Percentiles rank a stretch among this genome's conserved stretches.
Conservation (phyloP, 768 basidiomycete species). For the Coprinopsis strossmayeri region DNA sequence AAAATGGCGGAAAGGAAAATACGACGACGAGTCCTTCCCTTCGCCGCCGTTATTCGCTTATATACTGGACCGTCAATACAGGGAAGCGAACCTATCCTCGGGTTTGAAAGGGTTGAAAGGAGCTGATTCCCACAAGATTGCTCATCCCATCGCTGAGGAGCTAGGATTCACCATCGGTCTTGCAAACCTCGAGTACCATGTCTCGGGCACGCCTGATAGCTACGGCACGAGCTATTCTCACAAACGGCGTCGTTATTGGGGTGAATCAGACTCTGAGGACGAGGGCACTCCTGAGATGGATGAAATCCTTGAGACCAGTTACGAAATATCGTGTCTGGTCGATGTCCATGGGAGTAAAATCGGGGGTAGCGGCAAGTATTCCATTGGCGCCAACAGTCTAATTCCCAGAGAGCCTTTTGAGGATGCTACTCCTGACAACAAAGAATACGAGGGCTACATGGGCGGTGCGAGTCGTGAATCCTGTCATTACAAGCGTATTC, state of each 20-base stretch:
- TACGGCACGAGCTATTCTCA: slow-evolving; percentile 12
- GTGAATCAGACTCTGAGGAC: slow-evolving; percentile 16
- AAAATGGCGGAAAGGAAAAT: slow-evolving; percentile 27
- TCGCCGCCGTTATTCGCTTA: slow-evolving; percentile 17
- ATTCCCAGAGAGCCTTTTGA: slow-evolving; percentile 30
- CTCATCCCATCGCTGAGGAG: slow-evolving; percentile 26
- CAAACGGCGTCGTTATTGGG: too few relatives aligned
- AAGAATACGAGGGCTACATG: slow-evolving; percentile 34
- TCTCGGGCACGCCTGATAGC: slow-evolving; percentile 15
- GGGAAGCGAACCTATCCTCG: slow-evolving; percentile 14
- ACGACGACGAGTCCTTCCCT: slow-evolving; percentile 14
- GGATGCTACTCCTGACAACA: slow-evolving; percentile 24
- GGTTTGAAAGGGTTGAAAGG: slow-evolving; percentile 29
- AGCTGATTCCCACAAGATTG: slow-evolving; percentile 27
- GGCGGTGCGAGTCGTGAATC: slow-evolving; percentile 33
- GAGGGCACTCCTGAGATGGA: slow-evolving; percentile 20
- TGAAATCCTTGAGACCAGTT: slow-evolving; percentile 17
- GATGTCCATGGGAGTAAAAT: slow-evolving; percentile 23
- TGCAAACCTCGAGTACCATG: slow-evolving; percentile 25
- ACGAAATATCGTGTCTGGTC: slow-evolving; percentile 22
- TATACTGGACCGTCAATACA: slow-evolving; percentile 24
- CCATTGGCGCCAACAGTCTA: slow-evolving; percentile 19
- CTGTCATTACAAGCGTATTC: too few relatives aligned
- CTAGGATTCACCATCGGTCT: slow-evolving; percentile 29
- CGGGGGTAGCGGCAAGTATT: slow-evolving; percentile 12